Evolutionary conservation across 1,139 yeast species (phyloP), one percentile per base, ranked within the genome.

Genomic region (Pichia sp.): DNA sequence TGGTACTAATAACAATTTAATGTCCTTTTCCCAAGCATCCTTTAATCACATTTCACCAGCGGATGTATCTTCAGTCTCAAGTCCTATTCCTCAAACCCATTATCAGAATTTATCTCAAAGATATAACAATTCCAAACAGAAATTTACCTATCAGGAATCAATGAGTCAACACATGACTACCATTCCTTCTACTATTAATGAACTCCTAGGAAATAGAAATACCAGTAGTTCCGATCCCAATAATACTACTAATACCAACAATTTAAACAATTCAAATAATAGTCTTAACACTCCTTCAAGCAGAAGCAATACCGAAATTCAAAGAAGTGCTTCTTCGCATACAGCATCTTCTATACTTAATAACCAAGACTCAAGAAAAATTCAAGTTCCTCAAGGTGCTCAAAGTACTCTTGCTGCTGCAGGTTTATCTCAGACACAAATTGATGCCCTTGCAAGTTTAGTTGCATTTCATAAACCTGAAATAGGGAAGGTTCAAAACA

Each of bases 321-420:
- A 6, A 7, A 21, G 23, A 21, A 21, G 23, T 8, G 7, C 28
- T 26, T 26, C 28, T 26, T 16, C 29, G 6, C n/a, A 26, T 15
- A 26, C 10, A n/a, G 6, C 16, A 14, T n/a, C 14, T n/a, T 16
- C 31, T 9, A 28, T 16, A 9, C 9, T 10, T 18, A 15, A 28
- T 7, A 13, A 9, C 19, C 21, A 8, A 3, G n/a, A 31, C 15
- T 9, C 14, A n/a, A 18, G 19, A 10, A 31, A 31, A 31, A 31
- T 31, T 10, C 74, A 76, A 0, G 85, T 82, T 3, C 91, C 91
- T 1, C 79, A 78, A 6, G 86, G 86, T 5, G 89, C 88, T 1
- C 72, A 77, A 48, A 64, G 68, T 18, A 74, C 86, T 1, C 60
- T 82, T 36, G 72, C 70, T 15, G 72, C 76, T 18, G 85, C 81